A percentile compares a stretch with the other conserved stretches of the same genome.
phyloP scores from a whole-genome alignment of 2,329 filamentous ascomycete genomes.

The Pseudogymnoascus sp. region DNA sequence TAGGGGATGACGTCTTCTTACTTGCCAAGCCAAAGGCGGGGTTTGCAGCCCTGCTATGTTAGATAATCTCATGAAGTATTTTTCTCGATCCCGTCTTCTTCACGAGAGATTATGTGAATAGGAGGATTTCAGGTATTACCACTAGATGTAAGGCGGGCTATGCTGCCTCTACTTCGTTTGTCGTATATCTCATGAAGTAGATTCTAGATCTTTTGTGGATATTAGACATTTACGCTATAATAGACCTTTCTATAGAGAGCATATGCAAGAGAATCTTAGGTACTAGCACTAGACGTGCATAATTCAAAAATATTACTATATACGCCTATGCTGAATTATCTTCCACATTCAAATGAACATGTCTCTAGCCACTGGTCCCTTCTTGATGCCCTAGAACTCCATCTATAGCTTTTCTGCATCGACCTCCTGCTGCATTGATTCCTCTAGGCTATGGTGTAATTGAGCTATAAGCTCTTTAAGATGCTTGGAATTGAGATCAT shows the following conservation, averaged over 20 bases:
- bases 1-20: neutral
- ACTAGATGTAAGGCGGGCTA: neutral
- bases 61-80: neutral
- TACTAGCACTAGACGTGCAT: neutral
- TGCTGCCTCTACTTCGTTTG: neutral
- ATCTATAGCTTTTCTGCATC: slow-evolving; percentile 17
- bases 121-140: neutral
- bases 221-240: neutral
- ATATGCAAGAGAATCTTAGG: neutral
- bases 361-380: neutral
- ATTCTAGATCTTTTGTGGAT: neutral
- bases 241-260: neutral
- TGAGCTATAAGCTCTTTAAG: slow-evolving; percentile 13
- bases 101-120: neutral
- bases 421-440: slow-evolving; percentile 13
- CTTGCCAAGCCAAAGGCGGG: neutral
- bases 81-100: neutral
- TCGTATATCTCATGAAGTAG: neutral
- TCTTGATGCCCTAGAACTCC: slow-evolving; percentile 14
- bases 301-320: neutral
- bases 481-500: slow-evolving; percentile 9
- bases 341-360: slow-evolving; percentile 1
- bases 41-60: neutral
- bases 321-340: neutral
- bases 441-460: slow-evolving; percentile 14